Conservation (phyloP, 768 basidiomycete species). For the Pisolithus orientalis region DNA sequence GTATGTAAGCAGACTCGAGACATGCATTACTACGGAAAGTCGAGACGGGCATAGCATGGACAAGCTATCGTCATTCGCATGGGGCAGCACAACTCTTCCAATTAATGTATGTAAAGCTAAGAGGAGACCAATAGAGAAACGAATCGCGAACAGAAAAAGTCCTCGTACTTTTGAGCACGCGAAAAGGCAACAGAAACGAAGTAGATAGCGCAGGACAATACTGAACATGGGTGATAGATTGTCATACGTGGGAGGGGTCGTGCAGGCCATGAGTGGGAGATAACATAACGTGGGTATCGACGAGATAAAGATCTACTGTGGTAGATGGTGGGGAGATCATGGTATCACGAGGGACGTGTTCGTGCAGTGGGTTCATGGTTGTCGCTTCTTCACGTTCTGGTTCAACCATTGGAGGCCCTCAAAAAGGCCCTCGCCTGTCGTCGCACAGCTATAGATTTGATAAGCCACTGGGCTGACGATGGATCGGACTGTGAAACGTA, state of each 20-base stretch:
- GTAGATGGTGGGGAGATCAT: conserved; percentile 10
- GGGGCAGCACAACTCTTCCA: conserved; percentile 7
- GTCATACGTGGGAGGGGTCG: conserved; percentile 30
- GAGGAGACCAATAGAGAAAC: background rate
- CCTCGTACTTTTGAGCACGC: background rate
- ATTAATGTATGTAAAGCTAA: conserved; percentile 12
- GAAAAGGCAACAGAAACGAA: background rate
- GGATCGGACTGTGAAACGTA: conserved; percentile 29
- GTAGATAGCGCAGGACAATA: conserved; percentile 22
- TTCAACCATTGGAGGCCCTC: conserved; percentile 97
- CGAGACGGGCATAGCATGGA: too few relatives aligned
- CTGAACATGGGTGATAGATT: conserved; percentile 22
- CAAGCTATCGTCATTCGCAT: background rate
- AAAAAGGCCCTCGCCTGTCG: conserved; percentile 93
- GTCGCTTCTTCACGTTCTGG: conserved; percentile 93
- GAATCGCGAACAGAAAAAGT: background rate
- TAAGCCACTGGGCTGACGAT: background rate
- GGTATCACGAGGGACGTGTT: conserved; percentile 13
- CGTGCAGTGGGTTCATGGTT: conserved; percentile 43
- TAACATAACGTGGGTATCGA: conserved; percentile 31
- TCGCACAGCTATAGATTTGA: conserved; percentile 65
- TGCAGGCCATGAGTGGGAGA: conserved; percentile 29
- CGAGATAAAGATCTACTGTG: conserved; percentile 15
- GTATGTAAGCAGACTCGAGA: background rate
- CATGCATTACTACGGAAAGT: background rate